A percentile compares a stretch with the other conserved stretches of the same genome.
Conservation (phyloP, 805 yeast species). For the Spathaspora boniae region DNA sequence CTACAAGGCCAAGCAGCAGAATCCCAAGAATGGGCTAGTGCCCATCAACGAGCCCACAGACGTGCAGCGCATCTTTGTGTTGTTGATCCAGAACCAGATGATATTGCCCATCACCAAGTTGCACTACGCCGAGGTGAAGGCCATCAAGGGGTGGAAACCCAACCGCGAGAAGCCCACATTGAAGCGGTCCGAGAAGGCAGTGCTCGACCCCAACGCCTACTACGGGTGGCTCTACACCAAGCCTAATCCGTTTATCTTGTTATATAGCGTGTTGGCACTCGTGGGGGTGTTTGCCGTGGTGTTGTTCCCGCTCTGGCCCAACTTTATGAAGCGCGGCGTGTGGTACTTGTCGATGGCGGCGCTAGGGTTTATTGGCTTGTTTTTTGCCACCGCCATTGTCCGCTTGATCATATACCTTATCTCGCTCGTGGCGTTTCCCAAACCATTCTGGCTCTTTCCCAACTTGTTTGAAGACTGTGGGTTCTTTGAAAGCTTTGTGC, state of each 20-base stretch:
- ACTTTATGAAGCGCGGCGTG: slow-evolving; percentile 80
- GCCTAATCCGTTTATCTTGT: slow-evolving; percentile 59
- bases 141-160: slow-evolving; percentile 54
- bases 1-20: slow-evolving; percentile 51
- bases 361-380: slow-evolving; percentile 67
- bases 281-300: slow-evolving; percentile 61
- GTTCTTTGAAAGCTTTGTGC: slow-evolving; percentile 85
- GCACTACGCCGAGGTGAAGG: slow-evolving; percentile 62
- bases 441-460: slow-evolving; percentile 96
- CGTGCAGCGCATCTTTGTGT: slow-evolving; percentile 61
- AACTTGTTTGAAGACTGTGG: slow-evolving; percentile 95
- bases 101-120: slow-evolving; percentile 75
- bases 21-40: slow-evolving; percentile 41
- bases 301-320: slow-evolving; percentile 94
- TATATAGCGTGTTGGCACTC: slow-evolving; percentile 64
- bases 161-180: slow-evolving; percentile 63
- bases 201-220: slow-evolving; percentile 62
- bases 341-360: slow-evolving; percentile 83
- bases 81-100: slow-evolving; percentile 68
- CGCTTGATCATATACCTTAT: slow-evolving; percentile 67
- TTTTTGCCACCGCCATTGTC: slow-evolving; percentile 75
- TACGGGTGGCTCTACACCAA: slow-evolving; percentile 81
- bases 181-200: slow-evolving; percentile 53
- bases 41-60: slow-evolving; percentile 47
- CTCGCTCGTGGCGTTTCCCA: slow-evolving; percentile 54